Percentiles rank a stretch among this genome's conserved stretches.
Conservation (phyloP, 805 yeast species). For the Clavispora santaluciae region DNA sequence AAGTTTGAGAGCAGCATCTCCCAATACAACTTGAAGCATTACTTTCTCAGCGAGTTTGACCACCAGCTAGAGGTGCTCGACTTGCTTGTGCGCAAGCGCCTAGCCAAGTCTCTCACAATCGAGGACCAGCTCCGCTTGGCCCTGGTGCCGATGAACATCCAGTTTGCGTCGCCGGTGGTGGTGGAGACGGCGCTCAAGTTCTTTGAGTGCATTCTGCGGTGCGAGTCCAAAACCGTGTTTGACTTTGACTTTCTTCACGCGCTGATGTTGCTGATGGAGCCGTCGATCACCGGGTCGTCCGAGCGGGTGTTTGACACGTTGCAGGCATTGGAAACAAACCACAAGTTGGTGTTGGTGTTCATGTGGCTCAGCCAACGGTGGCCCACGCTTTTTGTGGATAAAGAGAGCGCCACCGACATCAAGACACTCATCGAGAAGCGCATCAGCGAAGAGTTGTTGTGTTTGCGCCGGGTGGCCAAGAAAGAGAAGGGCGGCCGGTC, state of each 20-base stretch:
- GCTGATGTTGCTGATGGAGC: conserved; percentile 18
- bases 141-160: conserved; percentile 54
- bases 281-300: conserved; percentile 15
- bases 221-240: conserved; percentile 51
- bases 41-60: conserved; percentile 34
- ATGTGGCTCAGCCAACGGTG: conserved; percentile 87
- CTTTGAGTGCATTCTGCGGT: conserved; percentile 49
- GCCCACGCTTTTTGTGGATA: conserved; percentile 75
- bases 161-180: conserved; percentile 28
- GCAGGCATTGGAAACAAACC: conserved; percentile 54
- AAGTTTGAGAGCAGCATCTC: conserved; percentile 42
- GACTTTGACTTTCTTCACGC: conserved; percentile 41
- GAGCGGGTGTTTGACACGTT: conserved; percentile 20
- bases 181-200: conserved; percentile 41
- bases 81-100: conserved; percentile 35
- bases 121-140: conserved; percentile 54
- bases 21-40: conserved; percentile 18
- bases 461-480: conserved; percentile 17
- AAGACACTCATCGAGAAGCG: conserved; percentile 64
- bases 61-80: conserved; percentile 38
- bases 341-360: conserved; percentile 61
- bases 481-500: not conserved
- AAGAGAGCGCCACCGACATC: conserved; percentile 66
- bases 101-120: conserved; percentile 32
- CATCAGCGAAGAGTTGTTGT: conserved; percentile 45